Percentiles rank a stretch among this genome's conserved stretches.
Evolutionary conservation across 2,329 filamentous ascomycete species (phyloP).

Genomic region (Chrysoporthe puriensis): DNA sequence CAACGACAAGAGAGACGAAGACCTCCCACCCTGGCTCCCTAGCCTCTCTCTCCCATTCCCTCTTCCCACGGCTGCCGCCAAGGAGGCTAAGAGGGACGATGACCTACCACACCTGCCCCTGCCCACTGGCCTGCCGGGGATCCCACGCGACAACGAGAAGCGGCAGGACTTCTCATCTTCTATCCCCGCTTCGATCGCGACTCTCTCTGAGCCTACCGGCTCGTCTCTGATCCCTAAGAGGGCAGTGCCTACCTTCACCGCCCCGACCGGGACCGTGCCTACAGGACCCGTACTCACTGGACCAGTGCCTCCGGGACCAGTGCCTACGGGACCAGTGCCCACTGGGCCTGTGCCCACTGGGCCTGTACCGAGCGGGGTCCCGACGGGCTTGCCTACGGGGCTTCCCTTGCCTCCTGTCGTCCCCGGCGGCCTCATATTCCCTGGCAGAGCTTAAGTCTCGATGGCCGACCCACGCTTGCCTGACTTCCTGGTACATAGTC

Average conservation of each 20-base stretch:
- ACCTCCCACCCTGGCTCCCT: neutral
- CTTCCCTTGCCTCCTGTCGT: neutral
- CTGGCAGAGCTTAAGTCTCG: neutral
- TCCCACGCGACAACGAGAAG: neutral
- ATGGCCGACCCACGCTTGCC: neutral
- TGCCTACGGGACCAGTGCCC: neutral
- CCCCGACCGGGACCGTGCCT: constrained; percentile 5
- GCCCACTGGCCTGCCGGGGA: constrained; percentile 11
- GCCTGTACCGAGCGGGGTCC: neutral
- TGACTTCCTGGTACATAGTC: neutral
- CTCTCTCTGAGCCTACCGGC: constrained; percentile 2
- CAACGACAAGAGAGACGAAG: neutral
- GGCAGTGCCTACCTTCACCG: neutral
- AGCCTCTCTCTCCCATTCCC: neutral
- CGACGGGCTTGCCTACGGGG: constrained; percentile 4
- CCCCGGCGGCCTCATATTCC: neutral
- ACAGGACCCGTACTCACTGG: constrained; percentile 2
- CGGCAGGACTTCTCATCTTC: neutral
- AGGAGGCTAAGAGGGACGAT: neutral
- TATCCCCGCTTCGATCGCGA: neutral
- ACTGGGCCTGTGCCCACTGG: neutral
- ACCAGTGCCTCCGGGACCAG: neutral
- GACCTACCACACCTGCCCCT: neutral
- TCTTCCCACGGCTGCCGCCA: neutral
- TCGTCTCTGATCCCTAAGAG: constrained; percentile 9